Base-by-base conservation (phyloP, 2,329 filamentous ascomycete species). In the Cladosporium sp. region DNA sequence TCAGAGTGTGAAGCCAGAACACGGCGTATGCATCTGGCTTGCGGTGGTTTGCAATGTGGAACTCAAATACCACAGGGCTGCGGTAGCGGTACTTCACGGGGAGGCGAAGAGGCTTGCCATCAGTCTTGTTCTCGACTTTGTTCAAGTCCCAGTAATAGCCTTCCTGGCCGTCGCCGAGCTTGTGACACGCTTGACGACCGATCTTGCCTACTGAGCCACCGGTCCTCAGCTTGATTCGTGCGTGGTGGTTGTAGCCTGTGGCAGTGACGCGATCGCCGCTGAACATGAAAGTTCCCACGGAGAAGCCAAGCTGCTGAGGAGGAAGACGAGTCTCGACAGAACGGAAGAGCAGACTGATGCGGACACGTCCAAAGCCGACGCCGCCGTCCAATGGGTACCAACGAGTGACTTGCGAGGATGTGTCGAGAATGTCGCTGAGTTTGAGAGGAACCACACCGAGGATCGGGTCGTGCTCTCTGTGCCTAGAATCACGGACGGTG, bases 351-450 rank as follows among this genome's bases (percentile, higher is more conserved):
- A 98, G 79, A 0, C 92, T 96, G 70, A 99, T 90, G 48, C 93
- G 89, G 66, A 96, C 85, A 8, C 94, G 90, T 46, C 95, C 95
- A 69, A 95, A 98, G 0, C 95, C 81, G 68, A 98, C 89, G 13
- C 95, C 95, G 25, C 94, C 95, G 74, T 97, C 93, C 0, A 99
- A 85, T n/a, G 95, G 94, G 76, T 97, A 98, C 93, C 93, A 97
- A 66, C 93, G 84, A 2, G 93, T 96, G 63, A 89, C 85, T 76
- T 98, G 92, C 53, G 92, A 96, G 70, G 88, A 90, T 0, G 90
- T 96, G 72, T 94, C 88, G 25, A 99, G 82, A n/a, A 97, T 85
- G 58, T 97, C 92, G 0, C 91, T 91, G 0, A 98, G 78, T 76
- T 93, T 95, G 66, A 99, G 81, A 1, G 93, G 92, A 1, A 98